Base-by-base conservation (phyloP, 805 yeast species). In the Cyberlindnera bimundalis region DNA sequence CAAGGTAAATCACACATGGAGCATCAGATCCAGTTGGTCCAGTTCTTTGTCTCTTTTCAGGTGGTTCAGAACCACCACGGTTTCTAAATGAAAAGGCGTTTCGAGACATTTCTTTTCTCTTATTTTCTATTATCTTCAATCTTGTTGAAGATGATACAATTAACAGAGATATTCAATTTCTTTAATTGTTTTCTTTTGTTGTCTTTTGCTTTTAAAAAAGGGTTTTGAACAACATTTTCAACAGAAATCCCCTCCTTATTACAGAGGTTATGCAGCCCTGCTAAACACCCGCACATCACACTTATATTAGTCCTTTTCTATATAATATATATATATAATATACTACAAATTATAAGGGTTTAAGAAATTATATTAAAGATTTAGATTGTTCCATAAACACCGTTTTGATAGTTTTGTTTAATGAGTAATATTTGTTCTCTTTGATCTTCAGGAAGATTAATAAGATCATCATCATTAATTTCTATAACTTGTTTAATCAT, bases 401-500 rank as follows among this genome's bases (percentile, higher is more conserved):
- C 66, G 10, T 41, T 48, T 15, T 40, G 37, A 33, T 56, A 59
- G 36, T 56, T 60, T 19, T 51, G 47, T 39, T 56, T 61, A 17
- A 61, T 56, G 29, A 52, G 49, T 5, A 53, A 13, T 7, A 61
- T 48, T 4, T 53, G 50, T 1, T 21, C 37, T 42, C 67, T 63
- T 55, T 80, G 82, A 18, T 73, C 76, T 4, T 67, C 71, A 1
- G 83, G 79, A 15, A 79, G 60, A 3, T 60, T 60, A 5, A 61
- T 56, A 1, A 80, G 55, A 43, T 78, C 81, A 18, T 68, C 73
- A 24, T 75, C 79, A n/a, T 73, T 60, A 23, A 79, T 59, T 30
- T 66, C 66, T 46, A 79, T 47, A 10, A 79, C 79, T 48, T 75
- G 79, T 45, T 66, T 70, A 21, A 79, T 67, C 41, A 78, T 56